Base-by-base conservation (phyloP, 371 early-diverging fungal species). In the Circinella umbellata region DNA sequence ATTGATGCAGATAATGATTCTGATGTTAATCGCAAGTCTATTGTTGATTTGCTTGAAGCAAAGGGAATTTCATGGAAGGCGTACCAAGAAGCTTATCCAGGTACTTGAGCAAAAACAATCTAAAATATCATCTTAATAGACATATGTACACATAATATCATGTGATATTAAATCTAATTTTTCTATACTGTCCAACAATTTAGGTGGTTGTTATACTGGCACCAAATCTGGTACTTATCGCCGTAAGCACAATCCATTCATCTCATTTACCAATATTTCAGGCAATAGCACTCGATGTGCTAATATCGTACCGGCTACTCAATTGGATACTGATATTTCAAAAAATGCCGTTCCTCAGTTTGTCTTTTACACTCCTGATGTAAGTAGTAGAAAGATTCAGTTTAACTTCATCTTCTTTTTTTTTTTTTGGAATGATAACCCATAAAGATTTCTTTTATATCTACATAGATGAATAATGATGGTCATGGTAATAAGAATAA, bases 171-270 rank as follows among this genome's bases (percentile, higher is more conserved):
- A 11, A 42, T 42, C 11, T 6, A 9, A 2, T 11, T 51, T 51
- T 13, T 51, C 1, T 47, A 3, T 47, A 47, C 47, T 47, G 3
- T 47, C 15, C 47, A 11, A 17, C 51, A 83, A 82, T 67, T 73
- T 78, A 20, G 74, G 69, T 47, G 64, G 38, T 4, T 80, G 80
- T 63, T 59, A 27, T 34, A 42, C 39, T 27, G 77, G 69, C 73
- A 68, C 63, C 4, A 63, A 51, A 20, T 63, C 66, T 11, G 70
- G 74, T 10, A 51, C 73, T 17, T 87, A 86, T 70, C 63, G 60
- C 61, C 71, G 88, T 42, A 88, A 88, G 69, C 90, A 89, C 75
- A 87, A 86, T 77, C 89, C 88, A 14, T 87, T 89, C 75, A 85
- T 89, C 61, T 78, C 80, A 49, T 82, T 81, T 59, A 71, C 72